Evolutionary conservation across 805 yeast genomes (phyloP).

Genomic region (Lachancea meyersii): DNA sequence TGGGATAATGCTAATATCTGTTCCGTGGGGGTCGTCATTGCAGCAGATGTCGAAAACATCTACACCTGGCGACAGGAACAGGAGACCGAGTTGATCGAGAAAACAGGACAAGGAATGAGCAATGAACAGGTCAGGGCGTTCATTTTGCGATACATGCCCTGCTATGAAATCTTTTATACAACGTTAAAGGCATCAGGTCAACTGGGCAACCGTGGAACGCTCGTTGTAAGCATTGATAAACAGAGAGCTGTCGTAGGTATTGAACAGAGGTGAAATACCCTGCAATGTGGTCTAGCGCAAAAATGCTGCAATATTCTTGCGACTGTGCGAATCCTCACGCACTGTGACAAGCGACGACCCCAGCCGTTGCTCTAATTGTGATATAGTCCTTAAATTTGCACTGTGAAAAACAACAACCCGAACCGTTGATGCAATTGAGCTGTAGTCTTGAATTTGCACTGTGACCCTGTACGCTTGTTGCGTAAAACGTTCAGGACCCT

Average conservation of each 20-base stretch:
- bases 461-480: too few species aligned
- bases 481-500: too few species aligned
- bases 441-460: too few species aligned
- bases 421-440: too few species aligned
- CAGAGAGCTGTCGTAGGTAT: conserved; percentile 18
- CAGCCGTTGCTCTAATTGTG: too few species aligned
- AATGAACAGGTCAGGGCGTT: conserved; percentile 61
- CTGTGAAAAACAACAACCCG: too few species aligned
- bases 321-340: background rate
- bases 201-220: conserved; percentile 20
- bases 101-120: conserved; percentile 71
- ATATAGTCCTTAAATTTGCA: too few species aligned
- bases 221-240: conserved; percentile 28
- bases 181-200: background rate
- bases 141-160: conserved; percentile 82
- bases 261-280: background rate
- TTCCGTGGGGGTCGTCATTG: conserved; percentile 57
- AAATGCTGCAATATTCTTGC: too few species aligned
- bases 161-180: conserved; percentile 62
- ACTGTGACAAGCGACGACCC: too few species aligned
- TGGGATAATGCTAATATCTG: conserved; percentile 44
- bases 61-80: conserved; percentile 75
- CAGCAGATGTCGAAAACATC: conserved; percentile 53
- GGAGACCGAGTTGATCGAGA: conserved; percentile 24
- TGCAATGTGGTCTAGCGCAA: too few species aligned